A percentile compares a stretch with the other conserved stretches of the same genome.
phyloP scores from a whole-genome alignment of 148 eudicot species.

The Spergularia marina region DNA sequence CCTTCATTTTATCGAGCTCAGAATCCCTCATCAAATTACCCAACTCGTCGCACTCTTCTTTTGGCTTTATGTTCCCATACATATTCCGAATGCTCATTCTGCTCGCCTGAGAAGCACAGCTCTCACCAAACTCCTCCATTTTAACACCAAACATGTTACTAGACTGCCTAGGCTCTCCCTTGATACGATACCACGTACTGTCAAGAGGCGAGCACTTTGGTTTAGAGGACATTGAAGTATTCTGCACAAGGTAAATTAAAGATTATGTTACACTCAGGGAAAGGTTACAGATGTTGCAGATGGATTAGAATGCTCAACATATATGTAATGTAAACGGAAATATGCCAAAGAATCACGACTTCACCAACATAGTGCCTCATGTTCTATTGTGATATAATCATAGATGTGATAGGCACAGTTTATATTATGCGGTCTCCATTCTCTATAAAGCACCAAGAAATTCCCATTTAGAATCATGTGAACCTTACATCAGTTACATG shows the following conservation, averaged over 20 bases:
- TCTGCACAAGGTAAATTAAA: conserved; percentile 21
- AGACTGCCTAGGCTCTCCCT: conserved; percentile 34
- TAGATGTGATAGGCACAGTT: too few species aligned
- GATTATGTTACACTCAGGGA: background rate
- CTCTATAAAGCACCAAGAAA: too few species aligned
- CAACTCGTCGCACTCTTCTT: conserved; percentile 55
- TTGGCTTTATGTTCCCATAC: conserved; percentile 49
- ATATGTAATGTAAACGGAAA: background rate
- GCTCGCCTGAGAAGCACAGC: conserved; percentile 24
- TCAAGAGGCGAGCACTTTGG: conserved; percentile 13
- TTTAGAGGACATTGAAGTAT: conserved; percentile 8
- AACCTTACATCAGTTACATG: too few species aligned
- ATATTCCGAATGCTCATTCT: conserved; percentile 19
- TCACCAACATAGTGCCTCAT: background rate
- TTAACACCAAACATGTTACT: conserved; percentile 41
- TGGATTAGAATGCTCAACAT: background rate
- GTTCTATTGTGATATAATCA: background rate
- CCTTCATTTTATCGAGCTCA: conserved; percentile 32
- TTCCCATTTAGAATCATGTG: too few species aligned
- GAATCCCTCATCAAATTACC: conserved; percentile 29
- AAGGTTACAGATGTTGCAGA: background rate
- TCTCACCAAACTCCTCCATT: conserved; percentile 45
- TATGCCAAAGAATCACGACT: background rate
- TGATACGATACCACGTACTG: conserved; percentile 30
- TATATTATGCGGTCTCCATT: too few species aligned